These are phyloP conservation scores for Monosporozyma siamensis DNA, from an alignment of 805 yeast genomes.

Conservation along the genomic window DNA sequence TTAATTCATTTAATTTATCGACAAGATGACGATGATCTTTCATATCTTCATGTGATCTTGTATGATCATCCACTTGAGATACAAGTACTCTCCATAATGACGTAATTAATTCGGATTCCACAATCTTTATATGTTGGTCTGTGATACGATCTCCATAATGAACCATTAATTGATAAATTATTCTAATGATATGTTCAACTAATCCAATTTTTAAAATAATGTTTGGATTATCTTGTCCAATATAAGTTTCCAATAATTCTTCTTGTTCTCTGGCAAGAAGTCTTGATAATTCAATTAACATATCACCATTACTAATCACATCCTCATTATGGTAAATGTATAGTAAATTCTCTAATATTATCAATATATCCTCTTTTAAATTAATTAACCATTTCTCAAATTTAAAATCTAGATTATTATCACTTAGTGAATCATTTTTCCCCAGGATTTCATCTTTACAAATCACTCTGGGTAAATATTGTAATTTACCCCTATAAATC, in stretches of 20 bases:
- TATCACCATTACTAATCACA: slow-evolving; percentile 16
- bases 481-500: slow-evolving; percentile 15
- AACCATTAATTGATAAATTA: slow-evolving; percentile 18
- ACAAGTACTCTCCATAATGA: slow-evolving; percentile 44
- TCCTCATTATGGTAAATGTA: slow-evolving; percentile 10
- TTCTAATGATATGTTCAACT: slow-evolving; percentile 15
- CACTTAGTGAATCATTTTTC: neutral
- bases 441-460: slow-evolving; percentile 18
- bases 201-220: slow-evolving; percentile 9
- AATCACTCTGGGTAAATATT: slow-evolving; percentile 20
- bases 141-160: slow-evolving; percentile 11
- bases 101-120: slow-evolving; percentile 39
- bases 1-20: slow-evolving; percentile 29
- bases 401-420: slow-evolving; percentile 6
- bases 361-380: slow-evolving; percentile 38
- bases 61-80: slow-evolving; percentile 13
- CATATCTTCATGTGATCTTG: slow-evolving; percentile 8
- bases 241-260: slow-evolving; percentile 17
- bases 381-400: slow-evolving; percentile 20
- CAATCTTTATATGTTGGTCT: slow-evolving; percentile 23
- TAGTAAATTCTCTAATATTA: slow-evolving; percentile 39
- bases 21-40: slow-evolving; percentile 25
- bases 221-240: slow-evolving; percentile 19
- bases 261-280: slow-evolving; percentile 31
- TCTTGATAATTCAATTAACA: slow-evolving; percentile 17